Conservation (phyloP, 1,284 basidiomycete species). For the Rhodotorula sp. region DNA sequence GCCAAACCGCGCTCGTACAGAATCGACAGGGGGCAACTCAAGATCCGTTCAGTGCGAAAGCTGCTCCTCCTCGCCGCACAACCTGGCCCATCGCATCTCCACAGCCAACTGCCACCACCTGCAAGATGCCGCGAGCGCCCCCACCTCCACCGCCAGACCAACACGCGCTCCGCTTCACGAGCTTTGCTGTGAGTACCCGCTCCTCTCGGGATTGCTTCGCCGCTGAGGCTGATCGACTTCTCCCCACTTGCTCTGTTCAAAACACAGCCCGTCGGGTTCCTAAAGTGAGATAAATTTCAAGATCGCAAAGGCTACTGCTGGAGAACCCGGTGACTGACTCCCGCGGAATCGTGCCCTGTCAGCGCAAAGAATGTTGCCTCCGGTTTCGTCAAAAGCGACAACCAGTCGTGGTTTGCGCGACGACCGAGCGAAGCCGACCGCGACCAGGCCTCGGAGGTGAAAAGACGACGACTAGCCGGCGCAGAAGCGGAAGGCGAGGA, state of each 20-base stretch:
- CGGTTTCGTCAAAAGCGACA: conserved; percentile 28
- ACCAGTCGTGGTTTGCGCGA: conserved; percentile 28
- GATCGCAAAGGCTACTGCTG: too few relatives aligned
- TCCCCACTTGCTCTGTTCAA: conserved; percentile 13
- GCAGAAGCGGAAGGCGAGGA: conserved; percentile 15
- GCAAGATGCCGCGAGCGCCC: background rate
- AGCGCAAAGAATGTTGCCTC: conserved; percentile 40
- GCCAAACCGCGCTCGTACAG: too few relatives aligned
- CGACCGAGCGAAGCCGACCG: conserved; percentile 21
- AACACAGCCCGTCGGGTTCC: conserved; percentile 33
- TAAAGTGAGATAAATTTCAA: conserved; percentile 17
- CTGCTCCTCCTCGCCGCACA: too few relatives aligned
- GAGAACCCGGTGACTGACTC: background rate
- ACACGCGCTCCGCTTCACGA: conserved; percentile 11
- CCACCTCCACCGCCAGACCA: background rate
- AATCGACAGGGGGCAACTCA: too few relatives aligned
- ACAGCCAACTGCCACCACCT: background rate
- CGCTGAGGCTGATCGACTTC: background rate
- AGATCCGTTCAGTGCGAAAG: too few relatives aligned
- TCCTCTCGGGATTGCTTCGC: background rate
- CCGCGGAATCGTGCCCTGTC: background rate
- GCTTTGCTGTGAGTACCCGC: conserved; percentile 11
- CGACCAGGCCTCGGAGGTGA: conserved; percentile 24
- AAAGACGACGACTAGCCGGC: conserved; percentile 32
- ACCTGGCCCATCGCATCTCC: background rate